Evolutionary conservation across 2,329 filamentous ascomycete genomes (phyloP), one percentile per base, ranked within the genome.

Genomic region (Fusarium continuum): DNA sequence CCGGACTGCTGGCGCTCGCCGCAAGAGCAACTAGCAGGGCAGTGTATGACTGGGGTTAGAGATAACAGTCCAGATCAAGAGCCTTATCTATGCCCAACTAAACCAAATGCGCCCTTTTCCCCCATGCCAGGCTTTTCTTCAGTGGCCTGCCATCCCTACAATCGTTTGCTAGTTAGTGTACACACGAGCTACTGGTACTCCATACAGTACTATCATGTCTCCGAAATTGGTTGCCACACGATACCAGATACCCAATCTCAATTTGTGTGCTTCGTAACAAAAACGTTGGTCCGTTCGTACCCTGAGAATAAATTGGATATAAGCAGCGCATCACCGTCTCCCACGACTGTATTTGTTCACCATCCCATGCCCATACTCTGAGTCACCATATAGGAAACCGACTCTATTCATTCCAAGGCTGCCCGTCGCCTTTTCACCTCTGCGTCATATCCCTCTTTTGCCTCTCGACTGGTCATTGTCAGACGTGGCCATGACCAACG

Each of bases 401-500:
- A 22, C 32, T 35, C 36, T 17, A 16, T 32, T 10, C 11, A n/a
- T 5, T 4, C 8, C 46, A 66, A 53, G 63, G 63, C 63, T 66
- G 63, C 63, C 63, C 63, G 63, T 66, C 63, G 63, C 63, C 63
- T 66, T 59, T 36, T 5, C 8, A n/a, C 35, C 25, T 16, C 16
- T 40, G 48, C 63, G 47, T 61, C 63, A 64, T 56, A 14, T 14
- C 14, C 35, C 9, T 25, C 11, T 31, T n/a, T 13, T 7, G 14
- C 17, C 3, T 57, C 56, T 63, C 63, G 64, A 67, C 64, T 23
- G 44, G 64, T 53, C 63, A 65, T 65, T 39, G 59, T 60, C 55
- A 56, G 43, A 66, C 63, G 63, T 63, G 54, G 66, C 46, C 59
- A 72, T 72, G 68, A 58, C 67, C 61, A 61, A 46, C 60, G 67